A percentile compares a stretch with the other conserved stretches of the same genome.
These are phyloP conservation scores for Canavalia ensiformis DNA, from an alignment of 306 rosid genomes.

Conservation along the genomic window DNA sequence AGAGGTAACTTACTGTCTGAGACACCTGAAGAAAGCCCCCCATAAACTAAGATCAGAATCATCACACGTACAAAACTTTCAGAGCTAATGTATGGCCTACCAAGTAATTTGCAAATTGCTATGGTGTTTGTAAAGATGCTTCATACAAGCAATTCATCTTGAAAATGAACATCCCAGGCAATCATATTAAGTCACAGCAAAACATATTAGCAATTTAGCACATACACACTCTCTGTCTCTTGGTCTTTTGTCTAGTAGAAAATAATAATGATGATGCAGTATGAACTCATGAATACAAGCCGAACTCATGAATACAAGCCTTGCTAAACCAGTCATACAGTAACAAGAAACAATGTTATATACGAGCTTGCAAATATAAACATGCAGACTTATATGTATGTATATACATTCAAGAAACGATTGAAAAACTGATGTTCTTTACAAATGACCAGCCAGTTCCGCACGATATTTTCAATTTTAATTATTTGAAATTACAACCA, in stretches of 20 bases:
- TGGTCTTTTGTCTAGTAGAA: not conserved
- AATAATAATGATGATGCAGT: slow-evolving; percentile 16
- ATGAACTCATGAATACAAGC: not conserved
- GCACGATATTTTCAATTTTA: not conserved
- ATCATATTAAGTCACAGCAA: slow-evolving; percentile 12
- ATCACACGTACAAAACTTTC: not conserved
- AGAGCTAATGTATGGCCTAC: slow-evolving; percentile 9
- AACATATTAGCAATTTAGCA: not conserved
- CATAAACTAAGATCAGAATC: slow-evolving; percentile 5
- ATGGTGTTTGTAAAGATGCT: slow-evolving; percentile 4
- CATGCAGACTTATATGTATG: not conserved
- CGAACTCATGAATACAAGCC: not conserved
- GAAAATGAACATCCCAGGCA: slow-evolving; percentile 27
- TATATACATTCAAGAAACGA: not conserved
- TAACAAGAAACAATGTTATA: slow-evolving; percentile 6
- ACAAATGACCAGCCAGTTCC: slow-evolving; percentile 13
- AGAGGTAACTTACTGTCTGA: not conserved
- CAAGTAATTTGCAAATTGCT: slow-evolving; percentile 14
- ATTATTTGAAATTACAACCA: not conserved
- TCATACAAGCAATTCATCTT: slow-evolving; percentile 26
- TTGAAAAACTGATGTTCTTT: slow-evolving; percentile 3
- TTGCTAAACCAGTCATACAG: not conserved
- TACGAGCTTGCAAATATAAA: not conserved
- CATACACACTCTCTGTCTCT: not conserved
- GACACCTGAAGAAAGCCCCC: slow-evolving; percentile 33